Percentiles rank a stretch among this genome's conserved stretches.
These are phyloP conservation scores for Fusarium goolgardi DNA, from an alignment of 2,329 filamentous ascomycete genomes.

Conservation along the genomic window DNA sequence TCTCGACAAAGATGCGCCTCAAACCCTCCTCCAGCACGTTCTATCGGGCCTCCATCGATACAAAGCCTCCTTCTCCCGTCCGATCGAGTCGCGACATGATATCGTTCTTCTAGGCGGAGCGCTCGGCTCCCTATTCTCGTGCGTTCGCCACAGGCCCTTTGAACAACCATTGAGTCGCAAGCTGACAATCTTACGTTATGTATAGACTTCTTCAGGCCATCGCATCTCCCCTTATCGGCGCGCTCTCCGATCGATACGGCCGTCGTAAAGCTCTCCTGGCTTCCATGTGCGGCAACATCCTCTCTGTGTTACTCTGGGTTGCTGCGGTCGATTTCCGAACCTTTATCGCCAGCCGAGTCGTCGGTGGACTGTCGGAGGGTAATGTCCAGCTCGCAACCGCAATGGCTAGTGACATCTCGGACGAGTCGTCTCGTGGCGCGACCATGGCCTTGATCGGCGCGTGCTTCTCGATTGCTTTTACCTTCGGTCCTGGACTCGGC, in stretches of 20 bases:
- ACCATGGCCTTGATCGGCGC: conserved; percentile 97
- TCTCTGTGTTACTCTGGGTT: conserved; percentile 95
- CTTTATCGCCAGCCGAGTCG: conserved; percentile 90
- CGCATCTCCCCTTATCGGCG: conserved; percentile 90
- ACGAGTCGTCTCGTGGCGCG: conserved; percentile 82
- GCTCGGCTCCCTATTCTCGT: conserved; percentile 89
- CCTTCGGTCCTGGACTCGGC: conserved; percentile 91
- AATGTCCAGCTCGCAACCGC: conserved; percentile 97
- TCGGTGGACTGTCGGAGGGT: conserved; percentile 94
- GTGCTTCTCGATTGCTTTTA: conserved; percentile 97
- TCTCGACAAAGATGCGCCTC: conserved; percentile 57
- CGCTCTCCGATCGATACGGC: conserved; percentile 87
- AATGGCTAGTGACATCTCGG: conserved; percentile 95
- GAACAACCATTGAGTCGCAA: background rate
- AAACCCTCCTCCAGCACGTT: conserved; percentile 80
- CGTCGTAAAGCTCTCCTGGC: conserved; percentile 86
- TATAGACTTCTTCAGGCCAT: conserved; percentile 86
- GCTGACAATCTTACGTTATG: conserved; percentile 7
- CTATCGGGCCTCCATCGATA: conserved; percentile 90
- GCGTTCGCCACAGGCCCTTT: conserved; percentile 37
- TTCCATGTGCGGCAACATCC: conserved; percentile 92
- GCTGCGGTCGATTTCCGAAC: conserved; percentile 93
- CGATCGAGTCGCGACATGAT: conserved; percentile 96
- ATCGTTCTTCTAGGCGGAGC: conserved; percentile 95
- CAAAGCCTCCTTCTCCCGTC: conserved; percentile 90